phyloP scores from a whole-genome alignment of 768 basidiomycete species.

The Boletus pseudo-olivaceus region DNA sequence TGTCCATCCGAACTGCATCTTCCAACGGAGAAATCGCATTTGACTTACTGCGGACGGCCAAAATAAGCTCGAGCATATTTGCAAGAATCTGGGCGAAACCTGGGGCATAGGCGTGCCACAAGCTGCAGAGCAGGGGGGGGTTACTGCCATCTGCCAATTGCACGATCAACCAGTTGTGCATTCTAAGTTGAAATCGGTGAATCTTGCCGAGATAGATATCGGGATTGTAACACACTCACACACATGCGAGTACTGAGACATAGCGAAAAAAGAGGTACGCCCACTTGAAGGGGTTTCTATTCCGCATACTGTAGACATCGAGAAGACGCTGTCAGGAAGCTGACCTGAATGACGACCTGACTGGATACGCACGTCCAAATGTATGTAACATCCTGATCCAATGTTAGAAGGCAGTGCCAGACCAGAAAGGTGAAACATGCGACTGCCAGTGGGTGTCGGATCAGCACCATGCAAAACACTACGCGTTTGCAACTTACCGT shows the following conservation, averaged over 20 bases:
- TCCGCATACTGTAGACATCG: slow-evolving; percentile 18
- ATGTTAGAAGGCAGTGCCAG: slow-evolving; percentile 11
- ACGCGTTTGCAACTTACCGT: neutral
- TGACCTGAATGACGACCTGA: neutral
- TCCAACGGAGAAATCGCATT: neutral
- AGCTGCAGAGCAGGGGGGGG: slow-evolving; percentile 1
- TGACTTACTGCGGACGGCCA: slow-evolving; percentile 17
- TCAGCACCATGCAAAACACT: slow-evolving; percentile 1
- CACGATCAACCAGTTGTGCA: slow-evolving; percentile 10
- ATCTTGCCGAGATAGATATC: neutral
- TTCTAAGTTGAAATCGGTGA: slow-evolving; percentile 1
- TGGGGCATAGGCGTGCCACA: slow-evolving; percentile 10
- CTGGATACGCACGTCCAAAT: slow-evolving; percentile 22
- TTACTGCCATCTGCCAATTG: slow-evolving; percentile 10
- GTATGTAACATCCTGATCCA: slow-evolving; percentile 19
- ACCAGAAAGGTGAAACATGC: slow-evolving; percentile 10
- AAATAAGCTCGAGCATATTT: slow-evolving; percentile 14
- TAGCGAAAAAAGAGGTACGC: slow-evolving; percentile 28
- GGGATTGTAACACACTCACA: slow-evolving; percentile 12
- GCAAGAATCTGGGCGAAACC: slow-evolving; percentile 1
- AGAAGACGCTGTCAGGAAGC: neutral
- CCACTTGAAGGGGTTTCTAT: slow-evolving; percentile 28
- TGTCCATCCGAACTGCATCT: neutral
- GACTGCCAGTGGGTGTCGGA: slow-evolving; percentile 1
- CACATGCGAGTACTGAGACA: slow-evolving; percentile 11